Conservation (phyloP, 1,284 basidiomycete species). For the Rugosomyces carneus region DNA sequence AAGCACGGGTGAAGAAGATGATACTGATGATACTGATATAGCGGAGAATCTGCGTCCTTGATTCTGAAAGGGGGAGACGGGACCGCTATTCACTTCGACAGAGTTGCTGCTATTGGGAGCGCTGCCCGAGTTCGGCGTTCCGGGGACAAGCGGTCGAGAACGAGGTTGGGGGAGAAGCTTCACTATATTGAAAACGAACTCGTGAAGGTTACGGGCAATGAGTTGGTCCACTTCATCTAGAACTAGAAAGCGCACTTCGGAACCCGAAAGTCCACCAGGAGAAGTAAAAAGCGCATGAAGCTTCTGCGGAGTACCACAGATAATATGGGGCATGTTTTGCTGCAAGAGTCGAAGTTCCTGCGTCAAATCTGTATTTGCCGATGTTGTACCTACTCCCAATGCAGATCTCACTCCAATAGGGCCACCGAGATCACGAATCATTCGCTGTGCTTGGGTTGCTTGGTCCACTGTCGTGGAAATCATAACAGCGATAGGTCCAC, state of each 20-base stretch:
- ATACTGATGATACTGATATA: slow-evolving; percentile 38
- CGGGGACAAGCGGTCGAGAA: slow-evolving; percentile 49
- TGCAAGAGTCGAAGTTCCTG: slow-evolving; percentile 82
- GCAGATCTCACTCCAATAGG: slow-evolving; percentile 87
- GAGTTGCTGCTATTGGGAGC: slow-evolving; percentile 24
- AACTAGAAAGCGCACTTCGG: slow-evolving; percentile 87
- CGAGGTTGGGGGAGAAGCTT: slow-evolving; percentile 83
- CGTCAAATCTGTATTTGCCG: slow-evolving; percentile 57
- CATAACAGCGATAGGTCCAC: slow-evolving; percentile 86
- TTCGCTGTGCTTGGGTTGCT: slow-evolving; percentile 95
- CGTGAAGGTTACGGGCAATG: slow-evolving; percentile 93
- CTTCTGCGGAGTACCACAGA: slow-evolving; percentile 96
- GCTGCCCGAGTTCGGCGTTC: slow-evolving; percentile 34
- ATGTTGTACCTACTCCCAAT: slow-evolving; percentile 74
- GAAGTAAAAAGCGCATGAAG: slow-evolving; percentile 89
- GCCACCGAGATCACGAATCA: slow-evolving; percentile 91
- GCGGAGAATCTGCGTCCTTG: slow-evolving; percentile 55
- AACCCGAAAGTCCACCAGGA: slow-evolving; percentile 66
- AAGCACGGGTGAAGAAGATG: slow-evolving; percentile 36
- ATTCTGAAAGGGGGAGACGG: slow-evolving; percentile 46
- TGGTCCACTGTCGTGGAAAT: slow-evolving; percentile 98
- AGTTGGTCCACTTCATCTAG: slow-evolving; percentile 97
- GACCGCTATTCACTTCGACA: slow-evolving; percentile 41
- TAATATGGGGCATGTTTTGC: slow-evolving; percentile 89
- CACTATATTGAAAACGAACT: slow-evolving; percentile 90